Conservation (phyloP, 352 stramenopile genomes). For the Globisporangium radiosum region DNA sequence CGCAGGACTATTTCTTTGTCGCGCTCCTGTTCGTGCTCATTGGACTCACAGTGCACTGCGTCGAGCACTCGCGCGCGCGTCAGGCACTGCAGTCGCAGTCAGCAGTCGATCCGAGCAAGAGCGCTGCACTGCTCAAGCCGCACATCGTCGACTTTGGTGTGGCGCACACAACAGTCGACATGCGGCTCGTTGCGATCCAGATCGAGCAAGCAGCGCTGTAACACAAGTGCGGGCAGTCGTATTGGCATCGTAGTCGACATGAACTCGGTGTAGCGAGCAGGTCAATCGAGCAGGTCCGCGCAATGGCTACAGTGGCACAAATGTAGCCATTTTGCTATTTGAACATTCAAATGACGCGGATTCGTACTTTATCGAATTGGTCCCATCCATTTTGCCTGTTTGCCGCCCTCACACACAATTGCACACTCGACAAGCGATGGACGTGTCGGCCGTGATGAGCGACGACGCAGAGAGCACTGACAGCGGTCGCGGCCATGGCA, state of each 20-base stretch:
- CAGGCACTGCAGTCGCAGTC: not conserved
- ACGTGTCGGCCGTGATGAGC: not conserved
- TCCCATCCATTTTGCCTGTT: no score
- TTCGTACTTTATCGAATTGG: no score
- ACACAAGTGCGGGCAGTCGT: not conserved
- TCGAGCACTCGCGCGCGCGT: constrained; percentile 8
- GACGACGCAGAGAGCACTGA: not conserved
- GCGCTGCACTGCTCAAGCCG: constrained; percentile 3
- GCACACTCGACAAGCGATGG: not conserved
- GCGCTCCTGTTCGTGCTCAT: constrained; percentile 25
- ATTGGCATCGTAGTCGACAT: no score
- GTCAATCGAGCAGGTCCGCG: no score
- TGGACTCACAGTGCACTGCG: constrained; percentile 23
- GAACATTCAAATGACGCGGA: no score
- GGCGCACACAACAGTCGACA: constrained; percentile 17
- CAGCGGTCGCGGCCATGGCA: not conserved
- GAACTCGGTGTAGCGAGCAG: no score
- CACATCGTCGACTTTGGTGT: constrained; percentile 20
- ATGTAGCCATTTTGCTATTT: not conserved
- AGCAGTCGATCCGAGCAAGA: not conserved
- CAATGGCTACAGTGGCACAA: no score
- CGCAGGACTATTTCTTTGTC: constrained; percentile 11
- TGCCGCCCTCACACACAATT: not conserved
- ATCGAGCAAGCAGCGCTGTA: constrained; percentile 13
- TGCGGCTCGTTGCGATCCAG: constrained; percentile 10